Conservation (phyloP, 2,329 filamentous ascomycete genomes). For the Chaetothyriales sp. region DNA sequence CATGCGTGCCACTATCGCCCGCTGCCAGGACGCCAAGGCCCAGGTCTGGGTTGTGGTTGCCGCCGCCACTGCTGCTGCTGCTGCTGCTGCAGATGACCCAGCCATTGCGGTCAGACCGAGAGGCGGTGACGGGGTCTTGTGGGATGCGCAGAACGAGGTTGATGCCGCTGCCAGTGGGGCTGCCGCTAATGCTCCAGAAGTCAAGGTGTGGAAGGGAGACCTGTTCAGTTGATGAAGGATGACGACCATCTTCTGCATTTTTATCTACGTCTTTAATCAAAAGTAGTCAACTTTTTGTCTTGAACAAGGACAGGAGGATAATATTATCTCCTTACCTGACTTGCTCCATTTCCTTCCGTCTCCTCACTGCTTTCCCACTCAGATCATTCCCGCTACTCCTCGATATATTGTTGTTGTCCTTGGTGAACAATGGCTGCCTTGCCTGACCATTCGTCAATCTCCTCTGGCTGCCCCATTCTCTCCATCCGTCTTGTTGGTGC, state of each 20-base stretch:
- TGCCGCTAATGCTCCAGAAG: conserved; percentile 29
- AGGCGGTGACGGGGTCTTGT: conserved; percentile 24
- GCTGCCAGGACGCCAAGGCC: conserved; percentile 49
- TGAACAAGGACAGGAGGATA: neutral
- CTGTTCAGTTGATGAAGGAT: neutral
- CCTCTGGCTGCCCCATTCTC: neutral
- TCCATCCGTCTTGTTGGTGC: neutral
- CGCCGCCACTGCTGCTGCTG: conserved; percentile 15
- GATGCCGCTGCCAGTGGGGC: neutral
- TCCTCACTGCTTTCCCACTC: neutral
- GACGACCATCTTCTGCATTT: neutral
- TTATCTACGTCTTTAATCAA: neutral
- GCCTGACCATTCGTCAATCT: neutral
- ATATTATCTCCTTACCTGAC: neutral
- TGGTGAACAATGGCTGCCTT: neutral
- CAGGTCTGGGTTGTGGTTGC: conserved; percentile 49
- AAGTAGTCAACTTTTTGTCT: neutral
- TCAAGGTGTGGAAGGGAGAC: conserved; percentile 31
- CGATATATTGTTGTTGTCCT: neutral
- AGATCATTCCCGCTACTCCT: neutral
- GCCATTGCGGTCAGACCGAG: conserved; percentile 15
- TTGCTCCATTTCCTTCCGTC: conserved; percentile 2
- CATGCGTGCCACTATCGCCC: conserved; percentile 57
- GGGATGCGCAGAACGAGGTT: conserved; percentile 26
- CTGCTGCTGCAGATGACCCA: conserved; percentile 8